phyloP scores from a whole-genome alignment of 495 filamentous ascomycete species.

The Achaetomiella virescens region DNA sequence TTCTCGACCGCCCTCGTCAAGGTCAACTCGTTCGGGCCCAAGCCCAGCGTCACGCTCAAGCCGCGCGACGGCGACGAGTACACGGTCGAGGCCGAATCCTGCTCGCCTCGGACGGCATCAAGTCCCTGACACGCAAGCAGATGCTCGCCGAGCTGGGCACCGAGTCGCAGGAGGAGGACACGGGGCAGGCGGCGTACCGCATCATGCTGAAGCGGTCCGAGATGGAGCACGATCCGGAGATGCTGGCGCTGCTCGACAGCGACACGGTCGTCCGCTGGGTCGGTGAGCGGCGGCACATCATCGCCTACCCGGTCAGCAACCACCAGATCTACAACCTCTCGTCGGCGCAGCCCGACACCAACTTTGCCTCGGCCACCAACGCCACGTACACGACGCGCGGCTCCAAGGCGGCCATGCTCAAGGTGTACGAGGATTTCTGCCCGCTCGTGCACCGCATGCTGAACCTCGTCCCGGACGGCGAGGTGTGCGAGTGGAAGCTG shows the following conservation, averaged over 20 bases:
- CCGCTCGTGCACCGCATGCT: constrained; percentile 67
- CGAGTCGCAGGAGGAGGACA: constrained; percentile 58
- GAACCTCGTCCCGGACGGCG: constrained; percentile 69
- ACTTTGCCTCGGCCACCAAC: constrained; percentile 66
- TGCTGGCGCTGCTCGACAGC: constrained; percentile 59
- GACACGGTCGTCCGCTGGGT: constrained; percentile 73
- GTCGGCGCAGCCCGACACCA: constrained; percentile 64
- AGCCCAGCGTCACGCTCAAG: constrained; percentile 49
- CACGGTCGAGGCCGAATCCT: constrained; percentile 60
- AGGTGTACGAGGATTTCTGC: constrained; percentile 64
- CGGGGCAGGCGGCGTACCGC: constrained; percentile 73
- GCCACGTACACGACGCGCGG: constrained; percentile 72
- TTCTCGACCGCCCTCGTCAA: constrained; percentile 51
- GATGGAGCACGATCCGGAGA: constrained; percentile 60
- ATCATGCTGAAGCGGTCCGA: constrained; percentile 70
- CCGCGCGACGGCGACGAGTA: constrained; percentile 53
- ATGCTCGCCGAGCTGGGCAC: constrained; percentile 54
- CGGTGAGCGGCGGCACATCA: constrained; percentile 70
- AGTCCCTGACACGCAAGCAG: constrained; percentile 53
- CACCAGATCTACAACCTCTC: constrained; percentile 76
- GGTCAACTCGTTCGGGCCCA: constrained; percentile 49
- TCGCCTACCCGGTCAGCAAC: constrained; percentile 71
- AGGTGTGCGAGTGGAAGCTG: constrained; percentile 78
- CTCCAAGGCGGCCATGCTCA: constrained; percentile 60
- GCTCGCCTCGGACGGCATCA: constrained; percentile 69